Percentiles rank a stretch among this genome's conserved stretches.
phyloP scores from a whole-genome alignment of 2,329 filamentous ascomycete genomes.

The Paraconiothyrium brasiliense region DNA sequence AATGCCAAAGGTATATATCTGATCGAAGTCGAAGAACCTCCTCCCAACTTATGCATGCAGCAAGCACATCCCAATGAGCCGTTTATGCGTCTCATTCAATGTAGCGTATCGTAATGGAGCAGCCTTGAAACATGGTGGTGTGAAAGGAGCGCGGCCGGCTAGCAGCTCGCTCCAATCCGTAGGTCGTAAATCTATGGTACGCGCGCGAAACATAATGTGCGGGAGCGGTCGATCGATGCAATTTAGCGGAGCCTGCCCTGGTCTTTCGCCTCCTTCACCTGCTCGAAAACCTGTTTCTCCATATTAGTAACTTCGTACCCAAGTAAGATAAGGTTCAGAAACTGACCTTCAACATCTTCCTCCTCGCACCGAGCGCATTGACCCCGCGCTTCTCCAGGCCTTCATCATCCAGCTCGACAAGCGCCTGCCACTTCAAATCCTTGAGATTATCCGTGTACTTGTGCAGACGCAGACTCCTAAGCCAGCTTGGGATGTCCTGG shows the following conservation, averaged over 20 bases:
- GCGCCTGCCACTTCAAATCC: conserved; percentile 94
- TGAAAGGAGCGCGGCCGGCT: not conserved
- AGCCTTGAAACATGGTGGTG: conserved; percentile 15
- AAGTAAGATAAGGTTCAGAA: not conserved
- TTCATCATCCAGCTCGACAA: conserved; percentile 91
- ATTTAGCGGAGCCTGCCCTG: conserved; percentile 52
- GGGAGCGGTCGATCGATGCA: conserved; percentile 5
- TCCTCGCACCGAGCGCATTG: conserved; percentile 90
- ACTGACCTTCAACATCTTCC: conserved; percentile 94
- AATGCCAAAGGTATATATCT: conserved; percentile 22
- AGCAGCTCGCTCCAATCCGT: conserved; percentile 8
- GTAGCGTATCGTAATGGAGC: conserved; percentile 18
- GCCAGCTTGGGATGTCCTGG: conserved; percentile 95
- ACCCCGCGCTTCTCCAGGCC: conserved; percentile 92
- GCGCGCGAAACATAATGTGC: conserved; percentile 21
- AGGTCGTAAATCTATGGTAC: conserved; percentile 19
- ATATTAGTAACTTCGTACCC: conserved; percentile 40
- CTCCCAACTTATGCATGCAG: conserved; percentile 16
- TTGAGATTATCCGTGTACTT: conserved; percentile 99
- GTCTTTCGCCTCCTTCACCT: conserved; percentile 76
- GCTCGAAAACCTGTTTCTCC: conserved; percentile 80
- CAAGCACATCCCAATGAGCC: conserved; percentile 21
- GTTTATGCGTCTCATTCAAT: conserved; percentile 16
- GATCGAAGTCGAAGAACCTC: conserved; percentile 13
- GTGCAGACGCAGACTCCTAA: conserved; percentile 91